phyloP scores from a whole-genome alignment of 2,329 filamentous ascomycete species.

The Cercospora brassicicola region DNA sequence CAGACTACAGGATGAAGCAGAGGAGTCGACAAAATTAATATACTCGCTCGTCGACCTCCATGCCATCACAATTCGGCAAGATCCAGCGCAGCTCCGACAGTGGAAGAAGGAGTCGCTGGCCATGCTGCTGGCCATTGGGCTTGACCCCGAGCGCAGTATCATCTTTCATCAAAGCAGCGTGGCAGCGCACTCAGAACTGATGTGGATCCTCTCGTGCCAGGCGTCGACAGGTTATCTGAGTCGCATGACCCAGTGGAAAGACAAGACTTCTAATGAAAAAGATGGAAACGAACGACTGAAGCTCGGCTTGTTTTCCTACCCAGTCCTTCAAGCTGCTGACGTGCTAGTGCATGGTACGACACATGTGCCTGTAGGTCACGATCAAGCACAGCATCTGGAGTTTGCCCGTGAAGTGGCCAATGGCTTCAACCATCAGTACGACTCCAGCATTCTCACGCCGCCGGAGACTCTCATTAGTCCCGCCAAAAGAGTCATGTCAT shows the following conservation, averaged over 20 bases:
- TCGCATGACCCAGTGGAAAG: slow-evolving; percentile 99
- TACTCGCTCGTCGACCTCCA: slow-evolving; percentile 93
- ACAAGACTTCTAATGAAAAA: slow-evolving; percentile 46
- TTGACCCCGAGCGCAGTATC: slow-evolving; percentile 72
- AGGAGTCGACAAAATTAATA: slow-evolving; percentile 62
- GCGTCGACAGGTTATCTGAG: slow-evolving; percentile 91
- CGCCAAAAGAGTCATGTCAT: slow-evolving; percentile 84
- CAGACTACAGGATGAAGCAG: slow-evolving; percentile 66
- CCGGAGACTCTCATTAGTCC: slow-evolving; percentile 77
- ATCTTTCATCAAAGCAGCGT: slow-evolving; percentile 73
- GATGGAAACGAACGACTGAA: slow-evolving; percentile 60
- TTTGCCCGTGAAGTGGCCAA: slow-evolving; percentile 83
- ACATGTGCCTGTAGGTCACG: slow-evolving; percentile 94
- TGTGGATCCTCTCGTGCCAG: slow-evolving; percentile 94
- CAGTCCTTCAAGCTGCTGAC: slow-evolving; percentile 91
- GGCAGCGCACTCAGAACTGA: slow-evolving; percentile 79
- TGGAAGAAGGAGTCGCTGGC: slow-evolving; percentile 75
- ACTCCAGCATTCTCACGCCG: slow-evolving; percentile 57
- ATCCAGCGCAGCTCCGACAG: slow-evolving; percentile 60
- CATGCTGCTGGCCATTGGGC: slow-evolving; percentile 76
- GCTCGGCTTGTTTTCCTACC: slow-evolving; percentile 91
- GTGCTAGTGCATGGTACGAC: slow-evolving; percentile 86
- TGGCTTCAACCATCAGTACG: slow-evolving; percentile 79
- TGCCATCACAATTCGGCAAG: slow-evolving; percentile 78
- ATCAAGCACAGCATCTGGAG: slow-evolving; percentile 91